A percentile compares a stretch with the other conserved stretches of the same genome.
Conservation (phyloP, 169 alveolate species). For the Plasmodium adleri region DNA sequence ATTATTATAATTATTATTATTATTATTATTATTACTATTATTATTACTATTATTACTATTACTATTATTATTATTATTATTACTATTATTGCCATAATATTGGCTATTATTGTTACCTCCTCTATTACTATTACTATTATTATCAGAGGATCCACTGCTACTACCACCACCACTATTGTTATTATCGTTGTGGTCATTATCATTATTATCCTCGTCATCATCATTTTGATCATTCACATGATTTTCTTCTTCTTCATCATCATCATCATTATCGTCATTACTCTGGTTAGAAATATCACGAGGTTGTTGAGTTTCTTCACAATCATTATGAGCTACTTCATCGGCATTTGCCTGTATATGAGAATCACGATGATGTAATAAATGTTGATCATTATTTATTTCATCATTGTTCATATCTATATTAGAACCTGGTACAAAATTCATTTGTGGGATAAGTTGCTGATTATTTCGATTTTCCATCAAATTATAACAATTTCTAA, state of each 20-base stretch:
- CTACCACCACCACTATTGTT: constrained; percentile 13
- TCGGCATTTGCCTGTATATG: background rate
- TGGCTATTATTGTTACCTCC: background rate
- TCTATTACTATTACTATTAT: constrained; percentile 1
- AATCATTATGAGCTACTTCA: background rate
- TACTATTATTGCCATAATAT: constrained; percentile 3
- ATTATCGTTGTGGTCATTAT: background rate
- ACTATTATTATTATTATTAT: constrained; percentile 3
- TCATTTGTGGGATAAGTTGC: constrained; percentile 13
- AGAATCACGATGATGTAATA: background rate
- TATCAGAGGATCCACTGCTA: constrained; percentile 9
- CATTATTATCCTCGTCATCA: constrained; percentile 15
- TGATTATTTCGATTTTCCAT: constrained; percentile 33
- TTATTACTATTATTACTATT: background rate
- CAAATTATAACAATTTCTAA: constrained; percentile 63
- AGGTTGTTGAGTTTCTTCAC: background rate
- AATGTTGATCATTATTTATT: constrained; percentile 5
- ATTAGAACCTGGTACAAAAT: background rate
- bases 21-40: background rate
- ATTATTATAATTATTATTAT: background rate
- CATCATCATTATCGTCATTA: constrained; percentile 11
- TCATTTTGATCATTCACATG: constrained; percentile 7
- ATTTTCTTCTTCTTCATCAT: background rate
- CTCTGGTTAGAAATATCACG: too few relatives aligned
- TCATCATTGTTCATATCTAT: background rate